Evolutionary conservation across 371 early-diverging fungal species (phyloP), one percentile per base, ranked within the genome.

Genomic region (Umbelopsis sp.): DNA sequence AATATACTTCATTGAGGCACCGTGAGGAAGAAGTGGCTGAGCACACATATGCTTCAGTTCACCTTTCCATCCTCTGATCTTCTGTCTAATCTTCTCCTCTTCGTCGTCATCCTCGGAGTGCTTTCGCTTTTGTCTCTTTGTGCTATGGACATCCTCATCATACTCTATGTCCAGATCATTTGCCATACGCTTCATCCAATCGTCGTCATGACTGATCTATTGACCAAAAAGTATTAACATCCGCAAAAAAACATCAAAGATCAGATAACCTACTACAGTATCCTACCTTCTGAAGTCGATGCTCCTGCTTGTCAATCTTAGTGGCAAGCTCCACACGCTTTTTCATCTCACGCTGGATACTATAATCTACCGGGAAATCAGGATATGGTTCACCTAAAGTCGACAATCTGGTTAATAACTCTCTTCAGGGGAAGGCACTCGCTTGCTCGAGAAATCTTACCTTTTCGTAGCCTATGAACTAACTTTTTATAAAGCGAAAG

Each of bases 101-200:
- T 46, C 44, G 20, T 71, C 74, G n/a, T 66, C 67, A 45, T 29
- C 68, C 10, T 57, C 45, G 14, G 69, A 53, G 32, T 70, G 71
- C 32, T 83, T 57, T 24, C 80, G 80, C 24, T 78, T 77, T 22
- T 69, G 72, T n/a, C 86, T 77, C 73, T 84, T 72, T 44, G 81
- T 35, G 35, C 57, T 35, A 18, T 57, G 57, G 5, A 37, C 74
- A 35, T 93, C 91, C 67, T 94, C 92, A 72, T 92, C 93, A 44
- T 93, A 76, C 57, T 91, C 90, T 50, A 97, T 87, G 62, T 93
- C 97, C 82, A 94, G 84, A 46, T 92, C 94, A 65, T 89, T 87
- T 0, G 97, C 97, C 64, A 90, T 90, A 69, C 94, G 93, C 67
- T 87, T 80, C 80, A 93, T 85, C 97, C 97, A 97, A 68, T 89